phyloP scores from a whole-genome alignment of 2,329 filamentous ascomycete species.

The Plenodomus biglobosus region DNA sequence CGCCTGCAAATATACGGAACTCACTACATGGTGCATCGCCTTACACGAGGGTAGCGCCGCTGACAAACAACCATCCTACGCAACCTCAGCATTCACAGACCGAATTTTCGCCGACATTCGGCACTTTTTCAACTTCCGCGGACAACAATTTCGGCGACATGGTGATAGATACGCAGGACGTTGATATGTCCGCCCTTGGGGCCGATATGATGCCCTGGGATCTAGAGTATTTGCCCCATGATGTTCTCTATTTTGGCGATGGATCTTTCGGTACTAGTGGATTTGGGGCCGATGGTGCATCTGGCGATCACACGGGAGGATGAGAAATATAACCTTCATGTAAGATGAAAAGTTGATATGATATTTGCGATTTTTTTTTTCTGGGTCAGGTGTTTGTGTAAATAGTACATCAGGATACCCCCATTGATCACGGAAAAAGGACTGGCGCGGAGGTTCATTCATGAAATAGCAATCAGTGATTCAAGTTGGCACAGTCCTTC shows the following conservation, averaged over 20 bases:
- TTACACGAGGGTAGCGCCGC: slow-evolving; percentile 20
- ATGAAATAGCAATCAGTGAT: no score
- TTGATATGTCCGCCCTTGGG: slow-evolving; percentile 70
- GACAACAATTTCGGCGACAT: slow-evolving; percentile 53
- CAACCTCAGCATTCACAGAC: slow-evolving; percentile 11
- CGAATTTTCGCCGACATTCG: slow-evolving; percentile 31
- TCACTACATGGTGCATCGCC: slow-evolving; percentile 20
- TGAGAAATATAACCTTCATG: neutral
- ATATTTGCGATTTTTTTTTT: neutral
- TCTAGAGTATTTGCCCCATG: slow-evolving; percentile 69
- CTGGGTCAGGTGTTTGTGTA: neutral
- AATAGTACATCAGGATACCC: neutral
- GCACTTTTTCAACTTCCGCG: slow-evolving; percentile 27
- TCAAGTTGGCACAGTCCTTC: no score
- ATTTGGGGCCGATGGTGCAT: neutral
- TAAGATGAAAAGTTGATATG: neutral
- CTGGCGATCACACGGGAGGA: neutral
- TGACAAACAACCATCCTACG: slow-evolving; percentile 16
- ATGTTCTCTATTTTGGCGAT: slow-evolving; percentile 55
- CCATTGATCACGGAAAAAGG: neutral
- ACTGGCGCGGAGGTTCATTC: neutral
- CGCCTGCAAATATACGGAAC: slow-evolving; percentile 20
- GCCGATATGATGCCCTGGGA: slow-evolving; percentile 72
- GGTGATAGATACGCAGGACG: slow-evolving; percentile 75
- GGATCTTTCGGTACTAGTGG: slow-evolving; percentile 1